Base-by-base conservation (phyloP, 2,329 filamentous ascomycete species). In the Penicillium sp. region DNA sequence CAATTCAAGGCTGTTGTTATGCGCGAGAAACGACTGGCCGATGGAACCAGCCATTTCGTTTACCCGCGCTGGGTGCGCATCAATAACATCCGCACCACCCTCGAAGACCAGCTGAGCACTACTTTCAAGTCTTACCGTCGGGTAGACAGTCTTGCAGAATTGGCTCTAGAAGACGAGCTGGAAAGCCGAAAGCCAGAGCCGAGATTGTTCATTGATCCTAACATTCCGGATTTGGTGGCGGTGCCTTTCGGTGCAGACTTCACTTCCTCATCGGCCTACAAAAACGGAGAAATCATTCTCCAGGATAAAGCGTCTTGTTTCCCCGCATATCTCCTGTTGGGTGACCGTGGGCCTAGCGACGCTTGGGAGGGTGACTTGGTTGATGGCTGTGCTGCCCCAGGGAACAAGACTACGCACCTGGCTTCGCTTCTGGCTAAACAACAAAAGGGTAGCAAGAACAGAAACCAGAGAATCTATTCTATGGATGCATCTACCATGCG, bases 301-400 rank as follows among this genome's bases (percentile, higher is more conserved):
- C 94, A 99, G 72, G 94, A 97, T 69, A 97, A 97, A 73, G 93
- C 94, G 0, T 97, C 92, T 0, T 99, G 94, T 69, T 97, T 99
- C 67, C 94, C 94, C 0, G 94, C 93, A 0, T 94, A 94, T 69
- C 79, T 99, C 3, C 78, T 99, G 0, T 81, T 96, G 49, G 77
- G 76, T 0, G 77, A 84, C 9, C 56, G 62, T 9, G 61, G 60
- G 2, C 33, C 51, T 4, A 33, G 42, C 7, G 78, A 83, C 55
- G 41, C 50, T 0, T 71, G 68, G 63, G 41, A 63, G 3, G 90
- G 90, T 25, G 86, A 94, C 67, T 79, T 95, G 9, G 84, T 97
- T n/a, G 94, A 99, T 73, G 90, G 90, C 0, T 97, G 93, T 70
- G 90, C 94, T 0, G 94, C 94, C 0, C 94, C 94, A 1, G 94